Percentiles rank a stretch among this genome's conserved stretches.
Conservation (phyloP, 495 filamentous ascomycete species). For the Cudoniella acicularis region DNA sequence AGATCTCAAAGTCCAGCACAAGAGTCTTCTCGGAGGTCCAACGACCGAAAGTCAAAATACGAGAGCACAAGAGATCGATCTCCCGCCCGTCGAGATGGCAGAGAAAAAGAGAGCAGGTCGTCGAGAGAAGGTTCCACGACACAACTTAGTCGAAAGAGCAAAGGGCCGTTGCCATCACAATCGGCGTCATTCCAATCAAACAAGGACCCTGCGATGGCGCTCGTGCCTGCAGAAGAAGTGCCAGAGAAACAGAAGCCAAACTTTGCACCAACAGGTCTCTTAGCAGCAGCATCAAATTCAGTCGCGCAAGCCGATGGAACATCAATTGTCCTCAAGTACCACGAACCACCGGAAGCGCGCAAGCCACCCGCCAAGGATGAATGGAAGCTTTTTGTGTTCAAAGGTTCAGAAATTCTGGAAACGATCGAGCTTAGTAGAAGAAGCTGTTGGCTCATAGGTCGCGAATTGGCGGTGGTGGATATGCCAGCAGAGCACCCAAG, state of each 20-base stretch:
- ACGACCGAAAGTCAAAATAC: constrained; percentile 16
- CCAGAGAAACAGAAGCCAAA: constrained; percentile 86
- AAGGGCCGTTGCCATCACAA: constrained; percentile 67
- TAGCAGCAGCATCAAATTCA: constrained; percentile 87
- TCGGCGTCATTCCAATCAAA: constrained; percentile 60
- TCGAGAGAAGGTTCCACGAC: constrained; percentile 21
- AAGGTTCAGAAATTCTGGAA: constrained; percentile 72
- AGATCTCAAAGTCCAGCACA: constrained; percentile 20
- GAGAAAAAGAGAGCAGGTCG: constrained; percentile 15
- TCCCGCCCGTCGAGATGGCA: constrained; percentile 8
- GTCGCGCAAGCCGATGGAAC: constrained; percentile 63
- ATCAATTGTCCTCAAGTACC: constrained; percentile 82
- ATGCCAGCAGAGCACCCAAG: constrained; percentile 85
- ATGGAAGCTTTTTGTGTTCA: constrained; percentile 95
- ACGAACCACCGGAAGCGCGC: constrained; percentile 89
- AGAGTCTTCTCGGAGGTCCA: constrained; percentile 12
- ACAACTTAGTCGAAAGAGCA: constrained; percentile 28
- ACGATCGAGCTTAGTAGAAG: constrained; percentile 70
- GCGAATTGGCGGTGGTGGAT: constrained; percentile 77
- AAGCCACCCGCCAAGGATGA: constrained; percentile 73
- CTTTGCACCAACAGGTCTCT: constrained; percentile 70
- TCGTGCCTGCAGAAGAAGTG: constrained; percentile 26
- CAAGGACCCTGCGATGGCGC: constrained; percentile 28
- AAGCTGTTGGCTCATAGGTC: constrained; percentile 87
- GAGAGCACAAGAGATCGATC: constrained; percentile 18